These are phyloP conservation scores for Monosporascus cannonballus DNA, from an alignment of 2,329 filamentous ascomycete genomes.

Conservation along the genomic window DNA sequence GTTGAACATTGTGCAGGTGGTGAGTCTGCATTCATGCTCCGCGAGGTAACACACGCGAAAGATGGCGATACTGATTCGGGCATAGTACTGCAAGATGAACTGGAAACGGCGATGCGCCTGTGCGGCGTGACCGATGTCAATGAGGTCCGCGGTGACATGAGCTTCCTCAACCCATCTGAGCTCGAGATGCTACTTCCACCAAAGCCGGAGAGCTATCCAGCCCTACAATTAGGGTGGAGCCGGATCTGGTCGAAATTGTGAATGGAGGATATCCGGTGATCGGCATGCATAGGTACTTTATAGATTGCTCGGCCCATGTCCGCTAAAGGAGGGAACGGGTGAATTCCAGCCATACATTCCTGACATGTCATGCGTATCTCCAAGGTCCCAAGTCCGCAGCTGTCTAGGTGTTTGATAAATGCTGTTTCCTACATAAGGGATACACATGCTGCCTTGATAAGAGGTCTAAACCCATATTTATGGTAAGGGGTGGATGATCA, in stretches of 20 bases:
- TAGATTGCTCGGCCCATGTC: not conserved
- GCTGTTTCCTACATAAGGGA: no score
- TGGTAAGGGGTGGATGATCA: no score
- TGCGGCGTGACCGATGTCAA: not conserved
- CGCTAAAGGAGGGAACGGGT: no score
- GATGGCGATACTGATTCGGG: not conserved
- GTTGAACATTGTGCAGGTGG: constrained; percentile 46
- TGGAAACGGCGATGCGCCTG: not conserved
- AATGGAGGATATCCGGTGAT: no score
- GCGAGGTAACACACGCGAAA: no score
- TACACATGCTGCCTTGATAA: no score
- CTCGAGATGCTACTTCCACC: constrained; percentile 2
- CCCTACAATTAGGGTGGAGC: not conserved
- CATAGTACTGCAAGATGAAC: not conserved
- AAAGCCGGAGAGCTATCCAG: not conserved
- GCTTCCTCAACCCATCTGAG: constrained; percentile 4
- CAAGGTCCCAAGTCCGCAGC: no score
- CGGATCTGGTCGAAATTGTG: constrained; percentile 2
- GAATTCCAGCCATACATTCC: no score
- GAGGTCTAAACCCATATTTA: no score
- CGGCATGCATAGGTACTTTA: no score
- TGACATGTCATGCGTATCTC: no score
- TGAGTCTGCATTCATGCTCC: constrained; percentile 28
- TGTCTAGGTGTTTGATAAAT: no score
- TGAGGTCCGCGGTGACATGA: constrained; percentile 2